A percentile compares a stretch with the other conserved stretches of the same genome.
Evolutionary conservation across 2,329 filamentous ascomycete species (phyloP).

Genomic region (Davidsoniella eucalypti): DNA sequence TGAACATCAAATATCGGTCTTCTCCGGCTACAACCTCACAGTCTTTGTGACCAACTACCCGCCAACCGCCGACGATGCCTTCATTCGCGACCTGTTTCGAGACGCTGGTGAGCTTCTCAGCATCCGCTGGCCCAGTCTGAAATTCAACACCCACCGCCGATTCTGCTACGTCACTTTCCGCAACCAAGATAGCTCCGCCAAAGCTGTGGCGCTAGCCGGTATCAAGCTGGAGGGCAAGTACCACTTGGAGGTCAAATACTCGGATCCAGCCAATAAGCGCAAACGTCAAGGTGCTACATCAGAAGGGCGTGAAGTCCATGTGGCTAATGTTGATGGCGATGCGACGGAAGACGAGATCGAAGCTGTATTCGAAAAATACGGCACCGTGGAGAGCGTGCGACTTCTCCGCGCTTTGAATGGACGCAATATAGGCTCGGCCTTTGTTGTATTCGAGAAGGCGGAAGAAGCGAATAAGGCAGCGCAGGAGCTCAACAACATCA

Average conservation of each 20-base stretch:
- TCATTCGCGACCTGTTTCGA: slow-evolving; percentile 51
- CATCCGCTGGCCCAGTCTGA: slow-evolving; percentile 79
- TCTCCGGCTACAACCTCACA: slow-evolving; percentile 60
- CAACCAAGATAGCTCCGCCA: slow-evolving; percentile 47
- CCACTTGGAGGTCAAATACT: slow-evolving; percentile 63
- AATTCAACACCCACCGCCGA: slow-evolving; percentile 71
- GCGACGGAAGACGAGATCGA: slow-evolving; percentile 52
- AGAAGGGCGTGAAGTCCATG: slow-evolving; percentile 76
- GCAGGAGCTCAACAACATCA: slow-evolving; percentile 51
- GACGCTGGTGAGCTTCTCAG: slow-evolving; percentile 69
- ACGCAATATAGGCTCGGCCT: slow-evolving; percentile 61
- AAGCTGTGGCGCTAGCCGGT: slow-evolving; percentile 55
- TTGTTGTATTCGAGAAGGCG: slow-evolving; percentile 58
- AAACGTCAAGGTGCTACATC: slow-evolving; percentile 61
- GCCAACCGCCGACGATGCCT: slow-evolving; percentile 53
- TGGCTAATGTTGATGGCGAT: slow-evolving; percentile 50
- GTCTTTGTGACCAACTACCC: slow-evolving; percentile 88
- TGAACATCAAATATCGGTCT: slow-evolving; percentile 55
- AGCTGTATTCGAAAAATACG: slow-evolving; percentile 58
- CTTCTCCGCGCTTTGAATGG: slow-evolving; percentile 53
- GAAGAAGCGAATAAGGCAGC: slow-evolving; percentile 52
- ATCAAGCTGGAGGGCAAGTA: slow-evolving; percentile 50
- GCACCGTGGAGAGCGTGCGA: slow-evolving; percentile 55
- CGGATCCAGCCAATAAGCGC: slow-evolving; percentile 65
- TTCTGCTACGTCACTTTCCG: slow-evolving; percentile 96